Percentiles rank a stretch among this genome's conserved stretches.
phyloP scores from a whole-genome alignment of 179 eudicot genomes.

The Vitellaria paradoxa region DNA sequence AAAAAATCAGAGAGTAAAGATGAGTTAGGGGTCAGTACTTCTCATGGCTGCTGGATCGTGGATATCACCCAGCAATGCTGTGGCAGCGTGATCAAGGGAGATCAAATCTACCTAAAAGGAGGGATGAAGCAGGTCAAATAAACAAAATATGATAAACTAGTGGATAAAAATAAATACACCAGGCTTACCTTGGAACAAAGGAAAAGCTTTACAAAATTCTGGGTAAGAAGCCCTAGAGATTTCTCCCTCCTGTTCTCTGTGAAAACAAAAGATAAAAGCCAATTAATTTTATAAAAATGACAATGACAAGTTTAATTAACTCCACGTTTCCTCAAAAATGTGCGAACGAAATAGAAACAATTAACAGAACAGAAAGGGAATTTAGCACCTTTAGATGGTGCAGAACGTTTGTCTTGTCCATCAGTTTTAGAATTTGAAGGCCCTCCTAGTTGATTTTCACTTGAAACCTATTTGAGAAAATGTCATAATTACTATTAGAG shows the following conservation, averaged over 20 bases:
- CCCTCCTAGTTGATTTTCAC: constrained; percentile 11
- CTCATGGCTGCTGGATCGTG: constrained; percentile 44
- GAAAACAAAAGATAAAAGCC: neutral
- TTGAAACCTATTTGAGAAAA: constrained; percentile 12
- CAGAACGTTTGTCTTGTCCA: constrained; percentile 14
- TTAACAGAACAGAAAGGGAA: neutral
- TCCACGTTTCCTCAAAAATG: neutral
- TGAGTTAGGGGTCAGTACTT: constrained; percentile 35
- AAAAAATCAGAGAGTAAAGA: neutral
- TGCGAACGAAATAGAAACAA: neutral
- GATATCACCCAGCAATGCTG: constrained; percentile 53
- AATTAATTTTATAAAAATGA: neutral
- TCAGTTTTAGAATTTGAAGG: constrained; percentile 17
- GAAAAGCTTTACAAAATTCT: constrained; percentile 68
- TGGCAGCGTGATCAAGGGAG: constrained; percentile 60
- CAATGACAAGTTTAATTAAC: neutral
- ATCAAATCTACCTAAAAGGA: constrained; percentile 44
- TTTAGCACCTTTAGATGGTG: constrained; percentile 25
- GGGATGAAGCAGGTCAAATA: neutral
- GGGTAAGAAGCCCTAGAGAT: constrained; percentile 61
- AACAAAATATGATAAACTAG: neutral
- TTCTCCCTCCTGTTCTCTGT: constrained; percentile 71
- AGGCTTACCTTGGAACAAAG: constrained; percentile 48
- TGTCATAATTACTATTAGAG: neutral
- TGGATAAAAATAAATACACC: neutral